phyloP scores from a whole-genome alignment of 2,329 filamentous ascomycete genomes.

The Westerdykella aurantiaca region DNA sequence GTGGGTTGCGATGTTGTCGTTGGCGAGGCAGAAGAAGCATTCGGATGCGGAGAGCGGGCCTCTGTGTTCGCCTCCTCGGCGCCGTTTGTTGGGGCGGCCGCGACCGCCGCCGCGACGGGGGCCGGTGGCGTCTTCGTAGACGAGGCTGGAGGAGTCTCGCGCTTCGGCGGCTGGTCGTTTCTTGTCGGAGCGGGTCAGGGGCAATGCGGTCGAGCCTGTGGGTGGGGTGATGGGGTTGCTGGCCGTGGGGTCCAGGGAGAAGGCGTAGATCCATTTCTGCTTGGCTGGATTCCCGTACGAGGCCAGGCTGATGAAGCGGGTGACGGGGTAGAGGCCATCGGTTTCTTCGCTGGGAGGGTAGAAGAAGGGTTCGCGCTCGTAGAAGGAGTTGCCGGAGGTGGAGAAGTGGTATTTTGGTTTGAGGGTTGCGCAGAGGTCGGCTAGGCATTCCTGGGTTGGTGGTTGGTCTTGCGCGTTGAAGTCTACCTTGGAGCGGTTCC shows the following conservation, averaged over 20 bases:
- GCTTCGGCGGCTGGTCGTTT: slow-evolving; percentile 51
- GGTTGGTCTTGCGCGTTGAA: slow-evolving; percentile 52
- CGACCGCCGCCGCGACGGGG: slow-evolving; percentile 28
- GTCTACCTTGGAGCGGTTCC: slow-evolving; percentile 59
- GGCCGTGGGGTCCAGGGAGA: slow-evolving; percentile 56
- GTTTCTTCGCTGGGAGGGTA: slow-evolving; percentile 51
- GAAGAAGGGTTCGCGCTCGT: slow-evolving; percentile 89
- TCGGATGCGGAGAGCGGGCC: slow-evolving; percentile 54
- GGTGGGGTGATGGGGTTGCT: slow-evolving; percentile 59
- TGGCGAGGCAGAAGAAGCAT: slow-evolving; percentile 95
- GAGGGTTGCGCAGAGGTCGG: slow-evolving; percentile 69
- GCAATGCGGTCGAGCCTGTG: slow-evolving; percentile 67
- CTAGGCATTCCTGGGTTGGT: slow-evolving; percentile 59
- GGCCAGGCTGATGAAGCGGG: slow-evolving; percentile 86
- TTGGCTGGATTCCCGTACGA: slow-evolving; percentile 69
- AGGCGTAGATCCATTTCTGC: slow-evolving; percentile 73
- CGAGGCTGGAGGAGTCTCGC: slow-evolving; percentile 29
- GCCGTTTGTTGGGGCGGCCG: slow-evolving; percentile 33
- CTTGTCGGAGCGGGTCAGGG: slow-evolving; percentile 54
- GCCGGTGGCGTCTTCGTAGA: slow-evolving; percentile 28
- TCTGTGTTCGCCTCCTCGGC: slow-evolving; percentile 24
- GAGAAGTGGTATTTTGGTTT: slow-evolving; percentile 93
- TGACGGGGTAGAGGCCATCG: slow-evolving; percentile 56
- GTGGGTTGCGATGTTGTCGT: slow-evolving; percentile 75
- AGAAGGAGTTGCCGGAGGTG: slow-evolving; percentile 64